Conservation (phyloP, 2,329 filamentous ascomycete species). For the Mycocentrospora acerina region DNA sequence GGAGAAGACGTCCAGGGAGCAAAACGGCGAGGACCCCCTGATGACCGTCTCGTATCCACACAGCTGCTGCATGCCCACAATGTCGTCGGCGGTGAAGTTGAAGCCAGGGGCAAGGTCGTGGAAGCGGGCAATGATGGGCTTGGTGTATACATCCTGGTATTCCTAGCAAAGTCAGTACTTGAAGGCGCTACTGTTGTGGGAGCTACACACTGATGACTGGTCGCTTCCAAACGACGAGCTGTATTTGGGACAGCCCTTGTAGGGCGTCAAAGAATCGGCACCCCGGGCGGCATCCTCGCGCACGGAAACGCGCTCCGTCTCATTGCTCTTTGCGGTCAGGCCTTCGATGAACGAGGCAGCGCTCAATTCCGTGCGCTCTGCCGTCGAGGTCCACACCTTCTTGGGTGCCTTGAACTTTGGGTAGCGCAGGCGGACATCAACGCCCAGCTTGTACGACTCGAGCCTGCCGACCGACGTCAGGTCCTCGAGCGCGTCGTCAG, state of each 20-base stretch:
- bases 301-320: slow-evolving; percentile 57
- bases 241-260: slow-evolving; percentile 66
- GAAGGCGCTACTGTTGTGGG: neutral
- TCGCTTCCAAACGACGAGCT: slow-evolving; percentile 59
- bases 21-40: slow-evolving; percentile 62
- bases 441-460: slow-evolving; percentile 61
- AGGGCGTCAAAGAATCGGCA: slow-evolving; percentile 64
- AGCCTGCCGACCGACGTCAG: slow-evolving; percentile 63
- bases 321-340: slow-evolving; percentile 54
- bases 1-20: slow-evolving; percentile 59
- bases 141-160: slow-evolving; percentile 59
- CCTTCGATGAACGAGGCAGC: slow-evolving; percentile 61
- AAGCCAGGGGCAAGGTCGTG: slow-evolving; percentile 57
- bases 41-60: slow-evolving; percentile 69
- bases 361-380: slow-evolving; percentile 61
- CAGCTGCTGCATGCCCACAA: slow-evolving; percentile 66
- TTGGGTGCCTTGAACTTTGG: slow-evolving; percentile 55
- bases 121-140: slow-evolving; percentile 60
- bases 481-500: slow-evolving; percentile 58
- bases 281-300: slow-evolving; percentile 60
- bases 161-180: slow-evolving; percentile 20
- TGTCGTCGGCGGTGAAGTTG: slow-evolving; percentile 64
- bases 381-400: slow-evolving; percentile 63
- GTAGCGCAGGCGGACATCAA: slow-evolving; percentile 61
- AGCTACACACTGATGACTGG: slow-evolving; percentile 47